A percentile compares a stretch with the other conserved stretches of the same genome.
These are phyloP conservation scores for Myrica gale DNA, from an alignment of 306 rosid species.

Conservation along the genomic window DNA sequence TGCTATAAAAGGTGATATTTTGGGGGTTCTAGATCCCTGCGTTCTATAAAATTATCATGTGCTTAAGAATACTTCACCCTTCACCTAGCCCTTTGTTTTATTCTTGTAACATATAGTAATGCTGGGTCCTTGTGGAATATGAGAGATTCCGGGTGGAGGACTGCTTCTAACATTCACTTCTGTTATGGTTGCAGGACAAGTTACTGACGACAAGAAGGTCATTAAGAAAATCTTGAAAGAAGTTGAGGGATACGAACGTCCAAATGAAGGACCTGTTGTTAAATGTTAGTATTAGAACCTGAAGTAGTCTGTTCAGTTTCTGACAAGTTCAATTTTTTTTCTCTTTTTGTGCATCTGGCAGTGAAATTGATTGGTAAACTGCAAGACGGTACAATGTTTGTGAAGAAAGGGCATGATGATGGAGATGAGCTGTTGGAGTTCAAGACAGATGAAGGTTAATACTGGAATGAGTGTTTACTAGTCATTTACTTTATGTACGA, in stretches of 20 bases:
- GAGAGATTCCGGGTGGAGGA: not conserved
- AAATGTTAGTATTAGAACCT: constrained; percentile 38
- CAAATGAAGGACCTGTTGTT: constrained; percentile 85
- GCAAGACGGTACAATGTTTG: constrained; percentile 75
- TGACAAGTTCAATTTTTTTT: not conserved
- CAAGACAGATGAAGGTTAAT: constrained; percentile 79
- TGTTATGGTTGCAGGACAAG: constrained; percentile 63
- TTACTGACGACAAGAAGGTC: constrained; percentile 83
- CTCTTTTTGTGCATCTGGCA: constrained; percentile 20
- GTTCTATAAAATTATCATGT: not conserved
- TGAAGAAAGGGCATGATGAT: constrained; percentile 65
- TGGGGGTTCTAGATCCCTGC: not conserved
- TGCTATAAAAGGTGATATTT: not conserved
- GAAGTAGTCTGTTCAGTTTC: not conserved
- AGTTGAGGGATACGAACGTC: constrained; percentile 89
- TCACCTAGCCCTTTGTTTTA: not conserved
- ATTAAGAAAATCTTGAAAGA: constrained; percentile 75
- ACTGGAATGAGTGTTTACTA: not conserved
- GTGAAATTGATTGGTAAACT: constrained; percentile 81
- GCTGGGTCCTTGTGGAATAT: not conserved
- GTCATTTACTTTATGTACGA: too few relatives aligned
- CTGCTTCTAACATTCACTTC: not conserved
- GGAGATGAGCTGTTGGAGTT: constrained; percentile 67
- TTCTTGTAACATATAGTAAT: not conserved
- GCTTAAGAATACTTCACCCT: not conserved